Evolutionary conservation across 139 green algal genomes (phyloP), one percentile per base, ranked within the genome.

Genomic region (Chlamydomonas applanata): DNA sequence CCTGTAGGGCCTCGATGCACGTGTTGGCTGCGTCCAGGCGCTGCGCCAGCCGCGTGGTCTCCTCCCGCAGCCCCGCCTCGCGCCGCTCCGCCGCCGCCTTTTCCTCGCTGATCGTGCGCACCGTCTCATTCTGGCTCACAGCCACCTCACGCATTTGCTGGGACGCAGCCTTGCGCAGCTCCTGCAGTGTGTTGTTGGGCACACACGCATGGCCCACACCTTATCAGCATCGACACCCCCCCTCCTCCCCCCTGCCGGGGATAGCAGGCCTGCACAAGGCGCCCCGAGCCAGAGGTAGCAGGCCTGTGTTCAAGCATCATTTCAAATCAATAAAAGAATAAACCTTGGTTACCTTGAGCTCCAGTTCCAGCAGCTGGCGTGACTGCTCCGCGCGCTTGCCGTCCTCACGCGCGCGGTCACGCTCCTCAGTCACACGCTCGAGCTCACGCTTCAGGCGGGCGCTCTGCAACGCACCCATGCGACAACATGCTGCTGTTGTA

Each of bases 361-460:
- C 87, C 7, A 71, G 65, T 59, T 94, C 89, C 59, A 90, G 33
- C 35, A 85, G 78, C 72, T 79, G 63, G 1, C 80, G 59, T 16
- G 59, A 57, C 52, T 74, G 71, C 56, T 91, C 84, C 2, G 62
- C 60, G 4, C 77, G 86, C 83, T 79, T 79, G 13, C 69, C 77
- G 7, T 93, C 86, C 30, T 97, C 88, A 0, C 86, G 71, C 4
- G 89, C 86, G 0, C 82, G 69, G 65, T 90, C 86, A 1, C 89
- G 81, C 76, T 95, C 89, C 46, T 85, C 76, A 40, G 90, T 84
- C 49, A 92, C 30, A 0, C 89, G 84, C n/a, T 94, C 86, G 14
- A 94, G 36, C 72, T 96, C 91, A 24, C 89, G 74, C 53, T 72
- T 69, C 67, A 93, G 71, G 17, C 83, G 77, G 1, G 72, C 73